phyloP scores from a whole-genome alignment of 1,139 yeast species.

The Arxiozyma bovina region DNA sequence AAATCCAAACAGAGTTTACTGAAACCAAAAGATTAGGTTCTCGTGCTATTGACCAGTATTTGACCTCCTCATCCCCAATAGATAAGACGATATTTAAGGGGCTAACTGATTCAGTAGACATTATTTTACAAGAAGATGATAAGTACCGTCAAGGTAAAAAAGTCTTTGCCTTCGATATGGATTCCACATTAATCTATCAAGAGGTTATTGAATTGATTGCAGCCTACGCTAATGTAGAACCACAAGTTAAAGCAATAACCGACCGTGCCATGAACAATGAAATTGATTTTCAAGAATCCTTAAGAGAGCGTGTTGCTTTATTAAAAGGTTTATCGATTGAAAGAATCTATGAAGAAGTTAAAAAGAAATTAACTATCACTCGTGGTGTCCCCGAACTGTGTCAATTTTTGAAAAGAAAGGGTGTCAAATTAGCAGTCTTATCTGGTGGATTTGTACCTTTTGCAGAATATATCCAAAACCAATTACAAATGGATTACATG shows the following conservation, averaged over 20 bases:
- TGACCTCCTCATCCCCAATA: conserved; percentile 3
- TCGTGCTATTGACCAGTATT: conserved; percentile 16
- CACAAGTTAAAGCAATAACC: conserved; percentile 71
- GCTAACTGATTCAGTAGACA: conserved; percentile 31
- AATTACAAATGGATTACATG: conserved; percentile 74
- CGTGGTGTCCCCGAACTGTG: conserved; percentile 75
- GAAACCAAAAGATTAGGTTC: conserved; percentile 9
- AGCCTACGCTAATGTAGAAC: conserved; percentile 71
- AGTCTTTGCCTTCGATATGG: conserved; percentile 92
- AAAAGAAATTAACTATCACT: conserved; percentile 60
- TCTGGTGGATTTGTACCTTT: conserved; percentile 93
- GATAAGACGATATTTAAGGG: not conserved
- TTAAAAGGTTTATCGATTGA: conserved; percentile 72
- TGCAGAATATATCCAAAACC: conserved; percentile 63
- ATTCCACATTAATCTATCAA: conserved; percentile 89
- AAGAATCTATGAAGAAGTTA: conserved; percentile 70
- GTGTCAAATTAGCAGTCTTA: conserved; percentile 72
- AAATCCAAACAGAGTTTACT: conserved; percentile 2
- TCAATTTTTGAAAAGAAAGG: conserved; percentile 49
- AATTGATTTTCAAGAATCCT: conserved; percentile 78
- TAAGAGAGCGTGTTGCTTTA: conserved; percentile 63
- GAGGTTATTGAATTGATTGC: conserved; percentile 96
- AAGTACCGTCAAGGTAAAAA: conserved; percentile 44
- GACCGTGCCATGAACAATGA: conserved; percentile 97
- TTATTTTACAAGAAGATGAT: conserved; percentile 39